phyloP scores from a whole-genome alignment of 2,329 filamentous ascomycete species.

The Tolypocladium capitatum region DNA sequence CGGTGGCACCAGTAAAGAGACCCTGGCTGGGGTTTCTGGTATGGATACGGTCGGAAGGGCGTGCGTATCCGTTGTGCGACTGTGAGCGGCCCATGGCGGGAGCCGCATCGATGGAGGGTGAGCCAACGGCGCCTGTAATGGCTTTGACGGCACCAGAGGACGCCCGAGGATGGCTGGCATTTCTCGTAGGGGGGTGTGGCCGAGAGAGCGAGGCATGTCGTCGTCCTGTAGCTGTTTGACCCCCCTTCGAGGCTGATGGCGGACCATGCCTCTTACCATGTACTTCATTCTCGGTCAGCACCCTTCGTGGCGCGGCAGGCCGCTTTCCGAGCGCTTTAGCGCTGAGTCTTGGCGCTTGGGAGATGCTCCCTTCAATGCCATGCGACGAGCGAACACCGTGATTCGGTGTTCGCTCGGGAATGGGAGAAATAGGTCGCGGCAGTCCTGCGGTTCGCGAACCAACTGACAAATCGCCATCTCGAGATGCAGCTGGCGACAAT shows the following conservation, averaged over 20 bases:
- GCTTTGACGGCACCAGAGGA: background rate
- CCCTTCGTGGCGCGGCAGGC: conserved; percentile 15
- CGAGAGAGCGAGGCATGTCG: background rate
- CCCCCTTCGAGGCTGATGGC: conserved; percentile 4
- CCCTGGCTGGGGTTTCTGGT: conserved; percentile 8
- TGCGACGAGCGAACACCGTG: background rate
- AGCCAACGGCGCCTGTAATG: too few relatives aligned
- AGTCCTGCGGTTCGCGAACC: conserved; percentile 11
- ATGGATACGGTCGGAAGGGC: conserved; percentile 6
- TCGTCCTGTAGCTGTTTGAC: background rate
- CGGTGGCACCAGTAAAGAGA: conserved; percentile 21
- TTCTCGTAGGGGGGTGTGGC: background rate
- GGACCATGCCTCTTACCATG: conserved; percentile 1
- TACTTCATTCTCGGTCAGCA: conserved; percentile 7
- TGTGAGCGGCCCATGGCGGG: conserved; percentile 19
- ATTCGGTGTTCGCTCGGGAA: conserved; percentile 12
- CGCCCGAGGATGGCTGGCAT: background rate
- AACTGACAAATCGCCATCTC: conserved; percentile 15
- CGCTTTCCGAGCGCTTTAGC: conserved; percentile 37
- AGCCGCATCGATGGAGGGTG: conserved; percentile 2
- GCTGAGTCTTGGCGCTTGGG: conserved; percentile 13
- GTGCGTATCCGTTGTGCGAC: conserved; percentile 17
- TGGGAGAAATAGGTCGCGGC: conserved; percentile 13
- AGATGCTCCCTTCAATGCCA: conserved; percentile 1
- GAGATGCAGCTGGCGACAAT: conserved; percentile 18